Base-by-base conservation (phyloP, 306 rosid species). In the Astragalus glycyphyllos region DNA sequence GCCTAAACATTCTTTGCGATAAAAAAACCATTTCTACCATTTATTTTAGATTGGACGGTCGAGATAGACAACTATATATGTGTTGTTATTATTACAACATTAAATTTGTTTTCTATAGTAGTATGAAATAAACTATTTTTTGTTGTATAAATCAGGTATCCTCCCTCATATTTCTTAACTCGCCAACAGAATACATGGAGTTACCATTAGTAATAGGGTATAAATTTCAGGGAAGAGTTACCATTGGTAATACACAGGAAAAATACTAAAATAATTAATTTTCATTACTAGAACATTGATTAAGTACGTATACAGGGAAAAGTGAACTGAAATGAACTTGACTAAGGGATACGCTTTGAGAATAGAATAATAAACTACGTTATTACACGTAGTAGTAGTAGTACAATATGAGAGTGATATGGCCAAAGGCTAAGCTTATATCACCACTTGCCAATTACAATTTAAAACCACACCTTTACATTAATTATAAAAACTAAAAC, bases 401-500 rank as follows among this genome's bases (percentile, higher is more conserved):
- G 56, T 51, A 76, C 79, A 76, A 11, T 62, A 53, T 57, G 73
- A 61, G 71, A 71, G 64, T 54, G 60, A 65, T 56, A 71, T 38
- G 61, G 72, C 61, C 26, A 77, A 77, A 58, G 56, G 64, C 47
- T 56, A 57, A 57, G 75, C 58, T 34, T 66, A 23, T 20, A 57
- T 65, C 26, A 34, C 26, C 46, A 38, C 55, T 11, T 31, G 35
- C 68, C 55, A 65, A 45, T 79, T 73, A 68, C 71, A 73, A 65
- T 49, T 78, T 57, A 78, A 78, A 73, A 74, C 73, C 83, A 80
- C 84, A 69, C 80, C 72, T 74, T 68, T 69, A 68, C 76, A 79
- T 58, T 66, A 72, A 73, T 71, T 9, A 71, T 45, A 50, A 58
- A 72, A 65, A 47, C 71, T 62, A 59, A 73, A 64, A 73, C 75